Evolutionary conservation across 768 basidiomycete genomes (phyloP).

Genomic region (Lentinula sp.): DNA sequence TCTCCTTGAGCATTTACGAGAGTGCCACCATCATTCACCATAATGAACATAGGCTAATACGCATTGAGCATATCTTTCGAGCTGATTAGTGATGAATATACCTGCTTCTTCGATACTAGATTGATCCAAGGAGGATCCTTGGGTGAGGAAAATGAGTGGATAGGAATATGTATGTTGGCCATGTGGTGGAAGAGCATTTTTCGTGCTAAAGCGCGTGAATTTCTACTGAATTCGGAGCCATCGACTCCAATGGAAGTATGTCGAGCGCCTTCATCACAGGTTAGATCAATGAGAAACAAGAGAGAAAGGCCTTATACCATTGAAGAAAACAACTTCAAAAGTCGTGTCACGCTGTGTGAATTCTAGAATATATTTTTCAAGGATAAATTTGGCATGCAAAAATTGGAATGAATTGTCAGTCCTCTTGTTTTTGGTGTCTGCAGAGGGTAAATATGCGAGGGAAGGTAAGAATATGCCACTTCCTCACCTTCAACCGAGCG

Average conservation of each 20-base stretch:
- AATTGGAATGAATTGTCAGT: neutral
- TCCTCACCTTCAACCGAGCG: conserved; percentile 30
- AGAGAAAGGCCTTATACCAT: neutral
- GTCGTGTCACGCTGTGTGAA: neutral
- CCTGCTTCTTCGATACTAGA: conserved; percentile 37
- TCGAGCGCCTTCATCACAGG: neutral
- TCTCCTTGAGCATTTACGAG: conserved; percentile 7
- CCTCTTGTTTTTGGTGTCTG: neutral
- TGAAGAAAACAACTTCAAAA: neutral
- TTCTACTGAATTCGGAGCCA: conserved; percentile 56
- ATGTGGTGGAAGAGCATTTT: conserved; percentile 42
- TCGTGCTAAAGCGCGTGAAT: conserved; percentile 58
- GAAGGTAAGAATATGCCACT: neutral
- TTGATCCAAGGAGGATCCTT: conserved; percentile 43
- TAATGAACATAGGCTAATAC: conserved; percentile 59
- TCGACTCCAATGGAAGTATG: neutral
- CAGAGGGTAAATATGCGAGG: neutral
- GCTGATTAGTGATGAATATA: conserved; percentile 13
- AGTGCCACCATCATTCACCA: conserved; percentile 49
- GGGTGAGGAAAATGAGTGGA: conserved; percentile 40
- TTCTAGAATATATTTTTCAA: neutral
- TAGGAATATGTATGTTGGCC: conserved; percentile 22
- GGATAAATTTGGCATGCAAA: neutral
- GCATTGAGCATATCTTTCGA: conserved; percentile 2
- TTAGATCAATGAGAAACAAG: neutral